Evolutionary conservation across 169 alveolate species (phyloP), one percentile per base, ranked within the genome.

Genomic region (Cryptosporidium meleagridis): DNA sequence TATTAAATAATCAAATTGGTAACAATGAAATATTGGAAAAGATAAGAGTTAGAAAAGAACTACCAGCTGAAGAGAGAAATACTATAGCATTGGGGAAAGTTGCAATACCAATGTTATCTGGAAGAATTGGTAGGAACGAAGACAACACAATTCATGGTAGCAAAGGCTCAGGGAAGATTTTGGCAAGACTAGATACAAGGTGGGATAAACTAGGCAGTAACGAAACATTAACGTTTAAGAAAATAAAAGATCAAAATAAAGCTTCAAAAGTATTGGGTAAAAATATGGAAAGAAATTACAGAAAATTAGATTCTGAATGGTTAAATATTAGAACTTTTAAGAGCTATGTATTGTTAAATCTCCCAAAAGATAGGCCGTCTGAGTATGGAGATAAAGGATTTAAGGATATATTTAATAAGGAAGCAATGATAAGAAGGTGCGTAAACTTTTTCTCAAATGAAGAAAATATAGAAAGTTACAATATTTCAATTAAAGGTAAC

Each of bases 371-470:
- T 12, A 80, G 67, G n/a, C 89, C 89, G 0, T 12, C 41, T 33
- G 89, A 80, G 45, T 80, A 80, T 31, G 75, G 69, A 18, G 75
- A 65, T 16, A 31, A 73, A 6, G 86, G 86, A 29, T 62, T 48
- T 48, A 80, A 45, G 68, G 73, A 80, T 39, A 9, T 41, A 65
- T 80, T 80, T 65, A 80, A 44, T 37, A 80, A 62, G 18, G 89
- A 80, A 18, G 14, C 89, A 37, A 80, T 80, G 89, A 59, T 80
- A n/a, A 35, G 75, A 29, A 80, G 89, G n/a, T 80, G 89, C 9
- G 59, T 65, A 7, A 59, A 80, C 12, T 80, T 80, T 48, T 62
- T 80, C 16, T 14, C 89, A 2, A 35, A 59, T 48, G 89, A 80
- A 61, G 29, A 45, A 18, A 21, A 41, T n/a, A 45, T 16, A 0